Conservation (phyloP, 495 filamentous ascomycete genomes). For the Echria macrotheca region DNA sequence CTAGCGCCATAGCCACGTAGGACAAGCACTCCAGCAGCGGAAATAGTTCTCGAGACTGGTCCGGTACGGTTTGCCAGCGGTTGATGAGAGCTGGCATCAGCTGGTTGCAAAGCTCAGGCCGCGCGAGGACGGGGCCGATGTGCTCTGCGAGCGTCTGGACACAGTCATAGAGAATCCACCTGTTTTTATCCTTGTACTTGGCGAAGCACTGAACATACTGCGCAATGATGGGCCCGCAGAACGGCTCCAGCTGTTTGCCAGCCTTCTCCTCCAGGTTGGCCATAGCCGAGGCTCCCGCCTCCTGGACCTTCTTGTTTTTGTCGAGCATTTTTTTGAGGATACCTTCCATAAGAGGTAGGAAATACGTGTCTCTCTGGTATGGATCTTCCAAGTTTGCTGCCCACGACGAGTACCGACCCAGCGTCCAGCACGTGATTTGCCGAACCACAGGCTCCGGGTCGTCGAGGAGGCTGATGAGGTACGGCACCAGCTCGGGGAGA, state of each 20-base stretch:
- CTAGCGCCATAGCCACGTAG: conserved; percentile 85
- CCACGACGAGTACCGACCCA: conserved; percentile 92
- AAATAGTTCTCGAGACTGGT: conserved; percentile 91
- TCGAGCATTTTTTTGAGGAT: conserved; percentile 93
- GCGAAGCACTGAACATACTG: conserved; percentile 90
- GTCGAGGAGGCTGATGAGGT: conserved; percentile 78
- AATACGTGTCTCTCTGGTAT: conserved; percentile 65
- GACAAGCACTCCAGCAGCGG: conserved; percentile 92
- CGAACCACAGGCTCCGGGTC: conserved; percentile 89
- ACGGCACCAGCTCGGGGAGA: conserved; percentile 84
- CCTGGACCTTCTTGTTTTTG: conserved; percentile 94
- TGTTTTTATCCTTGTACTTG: conserved; percentile 97
- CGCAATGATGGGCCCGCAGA: conserved; percentile 81
- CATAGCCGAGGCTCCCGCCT: conserved; percentile 93
- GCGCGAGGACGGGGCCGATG: conserved; percentile 71
- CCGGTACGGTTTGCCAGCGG: conserved; percentile 79
- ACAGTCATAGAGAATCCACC: conserved; percentile 98
- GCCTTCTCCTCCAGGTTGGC: conserved; percentile 95
- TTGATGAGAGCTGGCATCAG: conserved; percentile 94
- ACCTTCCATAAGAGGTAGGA: conserved; percentile 97
- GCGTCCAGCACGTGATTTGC: conserved; percentile 96
- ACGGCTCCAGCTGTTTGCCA: conserved; percentile 68
- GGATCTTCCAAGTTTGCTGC: conserved; percentile 68
- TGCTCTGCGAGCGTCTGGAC: conserved; percentile 95
- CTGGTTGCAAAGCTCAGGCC: conserved; percentile 70